Evolutionary conservation across 2,329 filamentous ascomycete genomes (phyloP).

Genomic region (Talaromyces sp.): DNA sequence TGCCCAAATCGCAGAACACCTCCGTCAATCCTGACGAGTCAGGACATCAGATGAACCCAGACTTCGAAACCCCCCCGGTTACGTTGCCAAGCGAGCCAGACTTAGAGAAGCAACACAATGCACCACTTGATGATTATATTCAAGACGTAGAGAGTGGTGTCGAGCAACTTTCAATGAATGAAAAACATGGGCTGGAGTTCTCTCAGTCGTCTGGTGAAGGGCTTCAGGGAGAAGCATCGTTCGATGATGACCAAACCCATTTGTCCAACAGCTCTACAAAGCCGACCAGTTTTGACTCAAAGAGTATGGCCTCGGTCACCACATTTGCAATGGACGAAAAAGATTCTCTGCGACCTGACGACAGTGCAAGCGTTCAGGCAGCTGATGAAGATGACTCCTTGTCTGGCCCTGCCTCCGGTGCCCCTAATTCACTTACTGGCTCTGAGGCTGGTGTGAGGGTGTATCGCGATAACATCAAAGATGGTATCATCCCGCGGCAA

Average conservation of each 20-base stretch:
- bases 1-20: constrained; percentile 24
- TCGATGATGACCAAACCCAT: constrained; percentile 46
- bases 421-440: constrained; percentile 70
- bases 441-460: constrained; percentile 64
- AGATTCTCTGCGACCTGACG: constrained; percentile 87
- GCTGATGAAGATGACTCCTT: constrained; percentile 85
- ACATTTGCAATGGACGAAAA: constrained; percentile 97
- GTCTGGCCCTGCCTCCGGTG: constrained; percentile 68
- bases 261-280: constrained; percentile 64
- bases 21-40: constrained; percentile 23
- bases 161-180: constrained; percentile 29
- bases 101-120: constrained; percentile 25
- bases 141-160: constrained; percentile 28
- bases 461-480: constrained; percentile 26
- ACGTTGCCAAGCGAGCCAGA: constrained; percentile 18
- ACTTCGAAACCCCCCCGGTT: constrained; percentile 16
- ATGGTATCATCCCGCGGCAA: constrained; percentile 23
- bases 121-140: constrained; percentile 4
- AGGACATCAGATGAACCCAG: constrained; percentile 18
- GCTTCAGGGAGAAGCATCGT: constrained; percentile 33
- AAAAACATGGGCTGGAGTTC: constrained; percentile 23
- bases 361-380: constrained; percentile 88
- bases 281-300: constrained; percentile 83
- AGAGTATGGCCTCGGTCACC: constrained; percentile 88
- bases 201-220: constrained; percentile 26